phyloP scores from a whole-genome alignment of 2,329 filamentous ascomycete species.

The Ilyonectria mors-panacis region DNA sequence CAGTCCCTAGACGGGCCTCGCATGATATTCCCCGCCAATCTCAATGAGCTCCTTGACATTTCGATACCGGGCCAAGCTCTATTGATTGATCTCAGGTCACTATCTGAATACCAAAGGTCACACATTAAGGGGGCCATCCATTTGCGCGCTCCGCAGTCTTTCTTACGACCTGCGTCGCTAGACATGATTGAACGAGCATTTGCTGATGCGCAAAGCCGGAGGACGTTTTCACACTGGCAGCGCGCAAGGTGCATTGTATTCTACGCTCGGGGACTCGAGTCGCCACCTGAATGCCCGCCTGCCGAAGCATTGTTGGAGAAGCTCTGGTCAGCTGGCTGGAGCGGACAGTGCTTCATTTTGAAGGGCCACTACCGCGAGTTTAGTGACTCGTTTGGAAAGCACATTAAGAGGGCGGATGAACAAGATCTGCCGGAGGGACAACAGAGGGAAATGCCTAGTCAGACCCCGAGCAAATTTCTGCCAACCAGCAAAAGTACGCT shows the following conservation, averaged over 20 bases:
- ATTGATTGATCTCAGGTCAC: constrained; percentile 66
- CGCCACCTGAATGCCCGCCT: constrained; percentile 65
- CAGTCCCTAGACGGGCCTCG: constrained; percentile 53
- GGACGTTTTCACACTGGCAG: constrained; percentile 63
- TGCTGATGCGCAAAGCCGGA: constrained; percentile 63
- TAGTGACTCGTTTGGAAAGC: constrained; percentile 66
- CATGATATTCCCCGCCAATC: constrained; percentile 67
- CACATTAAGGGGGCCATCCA: constrained; percentile 69
- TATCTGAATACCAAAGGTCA: constrained; percentile 63
- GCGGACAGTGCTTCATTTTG: constrained; percentile 66
- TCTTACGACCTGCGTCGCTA: constrained; percentile 63
- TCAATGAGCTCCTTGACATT: constrained; percentile 66
- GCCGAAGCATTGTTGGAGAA: constrained; percentile 62
- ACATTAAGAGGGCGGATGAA: constrained; percentile 61
- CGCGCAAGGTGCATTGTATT: constrained; percentile 66
- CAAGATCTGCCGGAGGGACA: constrained; percentile 58
- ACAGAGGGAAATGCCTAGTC: constrained; percentile 27
- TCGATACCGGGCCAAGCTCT: constrained; percentile 62
- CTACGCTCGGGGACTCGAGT: constrained; percentile 66
- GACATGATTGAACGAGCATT: constrained; percentile 68
- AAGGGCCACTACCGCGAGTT: constrained; percentile 72
- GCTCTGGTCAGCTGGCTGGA: constrained; percentile 64
- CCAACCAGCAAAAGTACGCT: constrained; percentile 58
- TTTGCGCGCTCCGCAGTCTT: constrained; percentile 64
- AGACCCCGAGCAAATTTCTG: constrained; percentile 40